Percentiles rank a stretch among this genome's conserved stretches.
Evolutionary conservation across 768 basidiomycete genomes (phyloP).

Genomic region (Phylloporus scabripes): DNA sequence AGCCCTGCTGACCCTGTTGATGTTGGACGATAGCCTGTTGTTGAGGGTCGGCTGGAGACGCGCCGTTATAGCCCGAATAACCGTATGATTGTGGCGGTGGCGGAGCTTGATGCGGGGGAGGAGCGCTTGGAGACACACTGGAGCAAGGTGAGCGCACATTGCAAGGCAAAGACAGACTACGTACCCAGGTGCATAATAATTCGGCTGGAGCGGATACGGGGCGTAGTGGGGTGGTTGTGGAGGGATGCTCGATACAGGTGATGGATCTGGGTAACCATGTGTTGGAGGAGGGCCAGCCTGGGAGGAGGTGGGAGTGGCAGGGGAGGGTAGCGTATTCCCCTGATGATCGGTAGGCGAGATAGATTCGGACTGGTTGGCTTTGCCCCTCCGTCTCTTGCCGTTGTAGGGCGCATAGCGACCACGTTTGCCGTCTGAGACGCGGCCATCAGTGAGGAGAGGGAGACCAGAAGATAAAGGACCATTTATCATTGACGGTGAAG

Average conservation of each 20-base stretch:
- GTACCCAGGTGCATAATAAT: slow-evolving; percentile 31
- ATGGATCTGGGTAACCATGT: slow-evolving; percentile 27
- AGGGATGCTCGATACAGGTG: slow-evolving; percentile 20
- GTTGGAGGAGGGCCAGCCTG: slow-evolving; percentile 21
- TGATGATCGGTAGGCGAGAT: slow-evolving; percentile 29
- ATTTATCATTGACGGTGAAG: slow-evolving; percentile 36
- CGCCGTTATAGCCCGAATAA: slow-evolving; percentile 20
- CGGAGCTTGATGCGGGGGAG: too few species aligned
- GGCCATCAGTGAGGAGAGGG: slow-evolving; percentile 47
- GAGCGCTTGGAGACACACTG: slow-evolving; percentile 19
- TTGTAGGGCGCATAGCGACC: slow-evolving; percentile 44
- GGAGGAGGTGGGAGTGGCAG: slow-evolving; percentile 27
- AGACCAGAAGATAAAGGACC: slow-evolving; percentile 42
- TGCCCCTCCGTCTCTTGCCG: slow-evolving; percentile 39
- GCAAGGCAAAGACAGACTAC: slow-evolving; percentile 1
- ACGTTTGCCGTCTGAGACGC: slow-evolving; percentile 40
- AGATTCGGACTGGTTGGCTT: slow-evolving; percentile 23
- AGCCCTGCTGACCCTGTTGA: slow-evolving; percentile 17
- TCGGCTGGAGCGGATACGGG: slow-evolving; percentile 30
- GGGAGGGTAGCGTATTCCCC: slow-evolving; percentile 20
- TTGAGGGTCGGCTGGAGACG: slow-evolving; percentile 21
- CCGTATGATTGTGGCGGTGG: slow-evolving; percentile 20
- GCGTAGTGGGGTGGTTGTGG: slow-evolving; percentile 29
- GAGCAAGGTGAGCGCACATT: slow-evolving; percentile 12
- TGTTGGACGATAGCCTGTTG: slow-evolving; percentile 24